Evolutionary conservation across 257 asterid species (phyloP).

Genomic region (Verbena officinalis): DNA sequence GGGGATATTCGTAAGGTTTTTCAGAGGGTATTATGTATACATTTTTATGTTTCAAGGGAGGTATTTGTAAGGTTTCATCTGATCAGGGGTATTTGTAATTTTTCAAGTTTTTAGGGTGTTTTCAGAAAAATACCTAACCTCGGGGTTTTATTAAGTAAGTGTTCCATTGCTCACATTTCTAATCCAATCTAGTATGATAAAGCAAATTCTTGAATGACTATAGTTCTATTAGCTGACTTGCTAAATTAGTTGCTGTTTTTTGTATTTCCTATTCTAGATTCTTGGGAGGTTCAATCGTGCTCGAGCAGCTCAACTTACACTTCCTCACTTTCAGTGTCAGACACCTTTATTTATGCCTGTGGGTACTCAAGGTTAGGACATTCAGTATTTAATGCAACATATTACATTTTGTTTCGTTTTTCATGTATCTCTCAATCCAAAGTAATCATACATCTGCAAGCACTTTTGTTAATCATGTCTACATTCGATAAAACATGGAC

Average conservation of each 20-base stretch:
- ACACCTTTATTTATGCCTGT: slow-evolving; percentile 98
- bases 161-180: slow-evolving; percentile 9
- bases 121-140: too few species aligned
- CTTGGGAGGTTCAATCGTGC: slow-evolving; percentile 97
- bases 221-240: background rate
- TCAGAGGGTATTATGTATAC: too few species aligned
- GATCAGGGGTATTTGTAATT: too few species aligned
- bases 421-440: background rate
- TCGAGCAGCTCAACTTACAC: slow-evolving; percentile 87
- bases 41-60: too few species aligned
- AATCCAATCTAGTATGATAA: background rate
- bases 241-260: background rate
- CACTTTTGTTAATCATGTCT: background rate
- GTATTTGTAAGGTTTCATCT: too few species aligned
- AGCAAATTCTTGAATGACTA: background rate
- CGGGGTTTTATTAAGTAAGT: too few species aligned
- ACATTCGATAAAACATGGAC: background rate
- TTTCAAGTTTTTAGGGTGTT: too few species aligned
- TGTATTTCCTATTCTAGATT: slow-evolving; percentile 49
- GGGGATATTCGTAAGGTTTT: too few species aligned
- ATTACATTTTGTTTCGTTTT: background rate
- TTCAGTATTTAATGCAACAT: slow-evolving; percentile 16
- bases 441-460: background rate
- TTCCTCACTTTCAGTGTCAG: slow-evolving; percentile 84
- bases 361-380: slow-evolving; percentile 88